phyloP scores from a whole-genome alignment of 2,329 filamentous ascomycete genomes.

The Microdochium nivale region DNA sequence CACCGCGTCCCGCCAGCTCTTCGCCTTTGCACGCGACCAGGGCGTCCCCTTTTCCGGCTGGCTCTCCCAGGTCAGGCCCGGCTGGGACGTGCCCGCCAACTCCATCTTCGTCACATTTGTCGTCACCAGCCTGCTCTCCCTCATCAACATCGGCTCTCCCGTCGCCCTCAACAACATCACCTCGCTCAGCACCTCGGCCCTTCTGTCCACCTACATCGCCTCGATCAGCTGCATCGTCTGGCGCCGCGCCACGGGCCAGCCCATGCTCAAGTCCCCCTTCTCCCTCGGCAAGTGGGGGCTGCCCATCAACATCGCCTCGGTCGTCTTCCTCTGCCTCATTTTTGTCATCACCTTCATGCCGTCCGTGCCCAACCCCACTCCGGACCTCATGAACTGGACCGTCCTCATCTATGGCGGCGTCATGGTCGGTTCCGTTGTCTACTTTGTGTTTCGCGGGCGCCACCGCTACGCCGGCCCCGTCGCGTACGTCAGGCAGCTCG shows the following conservation, averaged over 20 bases:
- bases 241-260: slow-evolving; percentile 24
- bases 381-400: slow-evolving; percentile 6
- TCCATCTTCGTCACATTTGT: slow-evolving; percentile 38
- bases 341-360: slow-evolving; percentile 9
- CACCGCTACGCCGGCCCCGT: slow-evolving; percentile 3
- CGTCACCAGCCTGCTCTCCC: slow-evolving; percentile 31
- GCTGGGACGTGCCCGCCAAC: slow-evolving; percentile 29
- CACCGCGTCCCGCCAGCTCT: slow-evolving; percentile 19
- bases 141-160: slow-evolving; percentile 43
- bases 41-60: slow-evolving; percentile 19
- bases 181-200: slow-evolving; percentile 39
- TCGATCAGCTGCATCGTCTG: slow-evolving; percentile 34
- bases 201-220: slow-evolving; percentile 43
- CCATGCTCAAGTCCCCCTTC: slow-evolving; percentile 10
- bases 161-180: slow-evolving; percentile 44
- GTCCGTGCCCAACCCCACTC: slow-evolving; percentile 2
- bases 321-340: slow-evolving; percentile 28
- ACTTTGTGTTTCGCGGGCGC: slow-evolving; percentile 3
- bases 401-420: slow-evolving; percentile 5
- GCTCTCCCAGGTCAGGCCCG: slow-evolving; percentile 2
- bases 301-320: slow-evolving; percentile 30
- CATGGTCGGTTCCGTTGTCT: slow-evolving; percentile 3
- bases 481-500: not conserved
- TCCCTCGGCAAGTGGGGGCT: slow-evolving; percentile 31
- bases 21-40: slow-evolving; percentile 24